A percentile compares a stretch with the other conserved stretches of the same genome.
Conservation (phyloP, 1,284 basidiomycete genomes). For the Neolentinus lepideus region DNA sequence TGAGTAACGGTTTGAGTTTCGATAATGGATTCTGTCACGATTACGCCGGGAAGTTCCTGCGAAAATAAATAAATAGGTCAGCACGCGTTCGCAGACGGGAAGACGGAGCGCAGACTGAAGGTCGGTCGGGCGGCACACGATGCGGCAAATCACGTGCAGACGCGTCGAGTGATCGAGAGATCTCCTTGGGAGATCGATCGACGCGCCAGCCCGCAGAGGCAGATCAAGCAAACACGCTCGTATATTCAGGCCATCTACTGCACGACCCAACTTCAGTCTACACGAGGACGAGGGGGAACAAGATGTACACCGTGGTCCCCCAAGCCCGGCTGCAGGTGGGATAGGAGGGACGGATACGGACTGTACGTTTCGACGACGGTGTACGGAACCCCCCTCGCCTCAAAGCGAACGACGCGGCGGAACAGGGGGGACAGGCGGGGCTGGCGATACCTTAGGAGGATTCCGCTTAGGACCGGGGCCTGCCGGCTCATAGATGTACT, state of each 20-base stretch:
- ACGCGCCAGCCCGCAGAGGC: background rate
- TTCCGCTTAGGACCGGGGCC: slow-evolving; percentile 50
- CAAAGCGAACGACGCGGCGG: slow-evolving; percentile 79
- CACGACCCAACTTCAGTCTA: slow-evolving; percentile 38
- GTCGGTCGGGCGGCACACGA: slow-evolving; percentile 27
- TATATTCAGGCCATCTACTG: background rate
- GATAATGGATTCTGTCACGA: slow-evolving; percentile 40
- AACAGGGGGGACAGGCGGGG: slow-evolving; percentile 35
- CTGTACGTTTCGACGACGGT: slow-evolving; percentile 43
- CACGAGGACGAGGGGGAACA: slow-evolving; percentile 67
- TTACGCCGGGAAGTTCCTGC: slow-evolving; percentile 49
- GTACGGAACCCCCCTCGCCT: slow-evolving; percentile 74
- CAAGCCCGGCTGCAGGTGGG: slow-evolving; percentile 81
- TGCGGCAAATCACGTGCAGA: slow-evolving; percentile 7
- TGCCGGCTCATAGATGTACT: slow-evolving; percentile 67
- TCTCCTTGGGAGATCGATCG: slow-evolving; percentile 14
- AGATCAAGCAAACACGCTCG: slow-evolving; percentile 8
- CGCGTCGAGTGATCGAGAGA: slow-evolving; percentile 5
- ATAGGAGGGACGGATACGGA: slow-evolving; percentile 52
- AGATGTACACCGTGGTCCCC: slow-evolving; percentile 68
- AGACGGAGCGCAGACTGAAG: slow-evolving; percentile 29
- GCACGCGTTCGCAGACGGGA: slow-evolving; percentile 15
- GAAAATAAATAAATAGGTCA: slow-evolving; percentile 31
- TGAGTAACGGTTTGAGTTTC: slow-evolving; percentile 50
- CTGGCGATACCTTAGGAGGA: slow-evolving; percentile 76